Base-by-base conservation (phyloP, 1,284 basidiomycete genomes). In the Marasmius tenuissimus region DNA sequence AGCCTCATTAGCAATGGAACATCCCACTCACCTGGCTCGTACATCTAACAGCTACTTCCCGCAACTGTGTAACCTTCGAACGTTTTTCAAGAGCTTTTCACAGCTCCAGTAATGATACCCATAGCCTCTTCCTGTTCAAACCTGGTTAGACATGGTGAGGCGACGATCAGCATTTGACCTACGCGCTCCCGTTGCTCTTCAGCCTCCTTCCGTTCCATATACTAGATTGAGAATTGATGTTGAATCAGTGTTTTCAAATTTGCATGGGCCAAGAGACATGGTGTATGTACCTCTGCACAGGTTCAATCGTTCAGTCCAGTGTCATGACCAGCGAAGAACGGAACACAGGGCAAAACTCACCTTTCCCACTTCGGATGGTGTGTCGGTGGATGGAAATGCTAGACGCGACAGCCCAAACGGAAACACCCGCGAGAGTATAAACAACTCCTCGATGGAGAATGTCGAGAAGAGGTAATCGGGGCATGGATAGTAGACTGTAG, bases 341-440 rank as follows among this genome's bases (percentile, higher is more conserved):
- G 50, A 55, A 11, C 35, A 8, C 18, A 47, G 38, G 27, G 20
- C 35, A 50, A 27, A 54, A 38, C 35, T 39, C 42, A 62, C 65
- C 65, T 66, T 52, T 63, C 49, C 65, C 68, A 49, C 60, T 66
- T 39, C 66, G 63, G 7, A 61, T 63, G 2, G 54, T 62, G 52
- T 69, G 61, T 1, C 69, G 66, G 49, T 62, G 58, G 3, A 69
- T 64, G 34, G 64, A 65, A 5, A 70, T 65, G 45, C 60, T 59
- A 33, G 62, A 58, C n/a, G 63, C 63, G 14, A 68, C 60, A 38
- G 64, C 65, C 63, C 64, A 69, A 1, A 58, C 66, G 18, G 65
- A 65, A 12, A 70, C 56, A 14, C 68, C 70, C 11, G 69, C 48
- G 18, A 70, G 63, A 18, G 66, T 66, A 38, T 69, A 69, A 37